These are phyloP conservation scores for Sisymbrium irio DNA, from an alignment of 345 rosid genomes.

Conservation along the genomic window DNA sequence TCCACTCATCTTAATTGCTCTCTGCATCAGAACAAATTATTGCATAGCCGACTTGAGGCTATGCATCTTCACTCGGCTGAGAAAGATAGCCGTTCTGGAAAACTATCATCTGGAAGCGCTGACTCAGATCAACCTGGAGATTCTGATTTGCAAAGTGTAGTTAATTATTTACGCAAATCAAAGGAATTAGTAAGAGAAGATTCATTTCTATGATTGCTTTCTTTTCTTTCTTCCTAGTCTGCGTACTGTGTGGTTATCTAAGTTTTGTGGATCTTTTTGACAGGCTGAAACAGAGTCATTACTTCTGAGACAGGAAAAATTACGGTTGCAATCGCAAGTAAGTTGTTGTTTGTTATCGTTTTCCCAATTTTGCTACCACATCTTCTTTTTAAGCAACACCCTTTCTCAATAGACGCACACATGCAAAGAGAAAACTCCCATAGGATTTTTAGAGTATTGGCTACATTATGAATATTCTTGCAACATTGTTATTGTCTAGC, in stretches of 20 bases:
- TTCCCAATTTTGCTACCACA: background rate
- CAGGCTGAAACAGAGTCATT: conserved; percentile 97
- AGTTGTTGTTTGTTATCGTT: conserved; percentile 20
- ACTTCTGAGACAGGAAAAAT: conserved; percentile 83
- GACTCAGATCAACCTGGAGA: conserved; percentile 47
- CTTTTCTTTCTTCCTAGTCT: conserved; percentile 11
- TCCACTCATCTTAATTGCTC: conserved; percentile 12
- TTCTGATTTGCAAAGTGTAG: conserved; percentile 76
- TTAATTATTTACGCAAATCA: conserved; percentile 75
- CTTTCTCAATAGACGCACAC: background rate
- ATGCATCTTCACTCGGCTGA: conserved; percentile 77
- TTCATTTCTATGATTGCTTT: conserved; percentile 1
- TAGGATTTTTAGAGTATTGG: background rate
- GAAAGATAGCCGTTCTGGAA: conserved; percentile 62
- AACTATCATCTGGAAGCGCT: conserved; percentile 39
- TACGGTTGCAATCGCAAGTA: conserved; percentile 87
- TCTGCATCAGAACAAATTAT: conserved; percentile 59
- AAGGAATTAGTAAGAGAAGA: conserved; percentile 73
- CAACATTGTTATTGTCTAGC: conserved; percentile 43
- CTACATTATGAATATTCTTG: background rate
- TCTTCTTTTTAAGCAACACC: conserved; percentile 3
- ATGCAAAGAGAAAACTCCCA: background rate
- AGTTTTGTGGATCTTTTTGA: conserved; percentile 14
- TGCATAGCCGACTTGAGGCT: conserved; percentile 82
- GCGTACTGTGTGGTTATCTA: background rate